These are phyloP conservation scores for Austroboletus eburneus DNA, from an alignment of 768 basidiomycete genomes.

Conservation along the genomic window DNA sequence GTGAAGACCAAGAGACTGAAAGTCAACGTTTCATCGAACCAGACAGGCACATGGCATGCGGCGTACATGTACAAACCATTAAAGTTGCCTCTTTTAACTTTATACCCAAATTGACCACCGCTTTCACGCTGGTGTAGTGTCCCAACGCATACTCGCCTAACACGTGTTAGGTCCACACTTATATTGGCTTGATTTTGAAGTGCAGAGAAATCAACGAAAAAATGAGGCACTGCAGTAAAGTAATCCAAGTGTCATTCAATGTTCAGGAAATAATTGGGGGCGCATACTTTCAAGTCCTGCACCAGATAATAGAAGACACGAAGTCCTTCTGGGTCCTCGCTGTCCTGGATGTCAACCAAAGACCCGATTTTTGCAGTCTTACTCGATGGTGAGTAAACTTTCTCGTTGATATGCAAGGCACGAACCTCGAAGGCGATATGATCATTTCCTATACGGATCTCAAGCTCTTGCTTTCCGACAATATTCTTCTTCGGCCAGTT, in stretches of 20 bases:
- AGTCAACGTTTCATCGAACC: no score
- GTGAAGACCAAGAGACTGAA: no score
- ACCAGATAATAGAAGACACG: constrained; percentile 98
- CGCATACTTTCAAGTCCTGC: constrained; percentile 87
- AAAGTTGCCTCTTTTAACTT: no score
- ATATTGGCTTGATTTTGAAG: constrained; percentile 99
- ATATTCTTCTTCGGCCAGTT: constrained; percentile 99
- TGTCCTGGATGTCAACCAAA: constrained; percentile 93
- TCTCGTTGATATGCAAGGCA: not conserved
- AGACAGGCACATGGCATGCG: no score
- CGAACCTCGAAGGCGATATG: constrained; percentile 96
- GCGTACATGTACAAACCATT: no score
- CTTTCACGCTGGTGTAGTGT: no score
- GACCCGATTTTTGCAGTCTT: constrained; percentile 99
- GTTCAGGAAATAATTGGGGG: not conserved
- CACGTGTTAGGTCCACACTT: no score
- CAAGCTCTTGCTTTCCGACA: constrained; percentile 96
- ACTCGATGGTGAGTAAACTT: not conserved
- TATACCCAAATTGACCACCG: no score
- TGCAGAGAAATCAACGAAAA: constrained; percentile 98
- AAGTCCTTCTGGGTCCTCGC: constrained; percentile 94
- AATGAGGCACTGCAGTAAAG: constrained; percentile 74
- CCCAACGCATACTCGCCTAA: no score
- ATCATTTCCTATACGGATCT: constrained; percentile 89
- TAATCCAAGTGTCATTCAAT: constrained; percentile 2